Percentiles rank a stretch among this genome's conserved stretches.
Evolutionary conservation across 495 filamentous ascomycete genomes (phyloP).

Genomic region (Penicillium alfredii): DNA sequence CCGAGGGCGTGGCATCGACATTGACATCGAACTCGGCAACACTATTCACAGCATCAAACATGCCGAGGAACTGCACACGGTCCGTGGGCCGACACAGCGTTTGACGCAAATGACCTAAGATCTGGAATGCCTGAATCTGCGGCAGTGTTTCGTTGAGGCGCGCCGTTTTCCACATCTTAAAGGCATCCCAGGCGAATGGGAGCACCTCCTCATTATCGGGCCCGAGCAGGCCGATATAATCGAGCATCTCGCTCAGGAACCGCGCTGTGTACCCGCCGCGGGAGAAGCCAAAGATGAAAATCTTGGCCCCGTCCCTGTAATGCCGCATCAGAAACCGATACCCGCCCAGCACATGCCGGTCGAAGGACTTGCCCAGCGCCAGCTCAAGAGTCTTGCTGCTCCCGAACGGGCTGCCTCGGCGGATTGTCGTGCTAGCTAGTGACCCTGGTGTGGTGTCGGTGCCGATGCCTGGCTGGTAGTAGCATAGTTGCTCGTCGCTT

Average conservation of each 20-base stretch:
- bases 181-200: slow-evolving; percentile 73
- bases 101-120: slow-evolving; percentile 66
- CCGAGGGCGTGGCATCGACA: slow-evolving; percentile 30
- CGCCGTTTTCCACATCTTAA: slow-evolving; percentile 63
- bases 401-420: no score
- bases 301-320: slow-evolving; percentile 65
- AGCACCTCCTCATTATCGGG: slow-evolving; percentile 80
- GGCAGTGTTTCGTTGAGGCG: slow-evolving; percentile 40
- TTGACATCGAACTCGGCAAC: slow-evolving; percentile 67
- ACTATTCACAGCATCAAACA: slow-evolving; percentile 54
- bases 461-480: no score
- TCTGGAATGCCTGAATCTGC: no score
- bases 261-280: slow-evolving; percentile 76
- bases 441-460: no score
- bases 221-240: slow-evolving; percentile 67
- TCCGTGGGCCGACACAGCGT: slow-evolving; percentile 64
- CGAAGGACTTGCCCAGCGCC: slow-evolving; percentile 68
- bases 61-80: slow-evolving; percentile 41
- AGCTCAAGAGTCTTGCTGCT: not conserved
- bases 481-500: slow-evolving; percentile 7
- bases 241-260: slow-evolving; percentile 78
- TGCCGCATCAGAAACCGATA: slow-evolving; percentile 90
- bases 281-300: slow-evolving; percentile 75
- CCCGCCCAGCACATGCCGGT: slow-evolving; percentile 70
- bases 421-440: no score